Evolutionary conservation across 495 filamentous ascomycete species (phyloP).

Genomic region (Penicillium herquei): DNA sequence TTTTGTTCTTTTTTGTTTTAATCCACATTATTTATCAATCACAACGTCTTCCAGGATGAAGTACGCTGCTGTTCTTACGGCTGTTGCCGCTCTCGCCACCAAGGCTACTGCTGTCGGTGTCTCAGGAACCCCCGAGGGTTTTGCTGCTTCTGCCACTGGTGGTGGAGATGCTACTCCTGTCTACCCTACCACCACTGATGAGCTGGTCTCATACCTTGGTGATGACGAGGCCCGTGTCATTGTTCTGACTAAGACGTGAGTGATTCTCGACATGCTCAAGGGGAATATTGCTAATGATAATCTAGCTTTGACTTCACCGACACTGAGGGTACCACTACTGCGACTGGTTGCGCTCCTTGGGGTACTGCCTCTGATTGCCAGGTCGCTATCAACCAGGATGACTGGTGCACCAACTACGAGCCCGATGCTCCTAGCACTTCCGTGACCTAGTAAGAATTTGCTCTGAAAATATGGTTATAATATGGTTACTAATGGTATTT

Average conservation of each 20-base stretch:
- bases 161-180: conserved; percentile 46
- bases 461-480: not conserved
- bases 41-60: too few relatives aligned
- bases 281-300: conserved; percentile 28
- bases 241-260: conserved; percentile 48
- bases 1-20: too few relatives aligned
- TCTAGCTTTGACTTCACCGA: too few relatives aligned
- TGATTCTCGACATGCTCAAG: conserved; percentile 37
- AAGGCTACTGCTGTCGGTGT: conserved; percentile 25
- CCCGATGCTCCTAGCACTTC: not conserved
- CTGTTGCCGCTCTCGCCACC: too few relatives aligned
- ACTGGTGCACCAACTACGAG: conserved; percentile 30
- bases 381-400: conserved; percentile 28
- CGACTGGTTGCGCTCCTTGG: conserved; percentile 21
- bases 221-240: conserved; percentile 41
- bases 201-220: conserved; percentile 33
- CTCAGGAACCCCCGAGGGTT: conserved; percentile 42
- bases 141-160: conserved; percentile 48
- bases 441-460: not conserved
- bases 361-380: conserved; percentile 30
- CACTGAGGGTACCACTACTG: too few relatives aligned
- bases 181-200: conserved; percentile 37
- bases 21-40: too few relatives aligned
- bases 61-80: too few relatives aligned
- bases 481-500: not conserved